Base-by-base conservation (phyloP, 352 stramenopile genomes). In the Globisporangium carolinianum region DNA sequence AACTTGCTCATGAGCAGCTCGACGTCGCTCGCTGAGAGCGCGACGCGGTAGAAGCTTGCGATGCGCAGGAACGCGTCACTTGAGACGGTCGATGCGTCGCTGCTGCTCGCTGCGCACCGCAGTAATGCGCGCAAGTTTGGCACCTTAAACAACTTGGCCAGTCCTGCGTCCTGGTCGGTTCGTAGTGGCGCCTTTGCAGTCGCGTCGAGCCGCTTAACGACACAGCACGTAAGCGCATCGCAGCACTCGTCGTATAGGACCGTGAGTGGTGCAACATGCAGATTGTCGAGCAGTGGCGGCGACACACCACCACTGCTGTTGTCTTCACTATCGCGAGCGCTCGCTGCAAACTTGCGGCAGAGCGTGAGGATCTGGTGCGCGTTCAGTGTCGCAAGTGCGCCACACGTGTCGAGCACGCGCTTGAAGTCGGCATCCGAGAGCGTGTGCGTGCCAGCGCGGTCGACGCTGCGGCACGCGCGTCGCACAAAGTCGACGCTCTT, bases 301-400 rank as follows among this genome's bases (percentile, higher is more conserved):
- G 24, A 32, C 3, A 32, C 24, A 32, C 24, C 24, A 32, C 24
- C 24, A 32, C 24, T 43, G 39, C 39, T 43, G 11, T 43, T 43
- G 39, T 43, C 10, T 14, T 6, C 11, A 5, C 1, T 51, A 9
- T 43, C 53, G 15, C 24, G 24, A 11, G 11, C 6, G 1, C 17
- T 35, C 11, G 37, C 38, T 12, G 57, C 48, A 39, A 86, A 93
- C 17, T 61, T 61, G 11, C 79, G 74, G 39, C 54, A 69, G 8
- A 93, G 51, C 17, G 83, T 94, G 52, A 94, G 66, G 3, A 78
- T 39, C 48, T 90, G 79, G 46, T 94, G 74, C 8, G 69, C 69
- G 56, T 90, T 90, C 53, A 90, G 62, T n/a, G 35, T 17, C 4
- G n/a, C 14, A 18, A 64, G 53, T 15, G 57, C 43, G 10, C 57